A percentile compares a stretch with the other conserved stretches of the same genome.
phyloP scores from a whole-genome alignment of 2,329 filamentous ascomycete genomes.

The Chaetomium sp. region DNA sequence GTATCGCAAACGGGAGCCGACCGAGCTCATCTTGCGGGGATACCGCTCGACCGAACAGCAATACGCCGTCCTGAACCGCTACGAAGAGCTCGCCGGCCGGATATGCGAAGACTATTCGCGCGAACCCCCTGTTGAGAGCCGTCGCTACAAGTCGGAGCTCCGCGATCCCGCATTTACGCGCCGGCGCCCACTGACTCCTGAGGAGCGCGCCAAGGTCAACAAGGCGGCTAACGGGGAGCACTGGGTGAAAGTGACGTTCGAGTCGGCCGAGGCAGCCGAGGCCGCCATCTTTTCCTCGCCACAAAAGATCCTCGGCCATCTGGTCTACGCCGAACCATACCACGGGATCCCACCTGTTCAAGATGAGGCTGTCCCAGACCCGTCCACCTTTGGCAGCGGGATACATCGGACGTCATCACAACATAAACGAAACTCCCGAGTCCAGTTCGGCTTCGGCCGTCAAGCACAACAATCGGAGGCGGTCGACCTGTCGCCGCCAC shows the following conservation, averaged over 20 bases:
- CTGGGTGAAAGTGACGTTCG: constrained; percentile 87
- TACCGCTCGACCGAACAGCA: constrained; percentile 60
- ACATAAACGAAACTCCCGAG: constrained; percentile 4
- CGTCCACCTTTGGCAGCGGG: constrained; percentile 30
- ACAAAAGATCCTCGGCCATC: constrained; percentile 62
- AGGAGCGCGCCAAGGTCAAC: constrained; percentile 74
- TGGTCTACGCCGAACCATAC: constrained; percentile 67
- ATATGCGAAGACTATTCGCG: constrained; percentile 93
- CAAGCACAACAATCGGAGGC: constrained; percentile 8
- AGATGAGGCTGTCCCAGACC: constrained; percentile 57
- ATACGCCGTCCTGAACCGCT: constrained; percentile 86
- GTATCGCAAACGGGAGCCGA: constrained; percentile 37
- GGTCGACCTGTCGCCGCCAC: constrained; percentile 35
- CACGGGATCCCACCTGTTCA: constrained; percentile 55
- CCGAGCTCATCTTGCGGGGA: constrained; percentile 80
- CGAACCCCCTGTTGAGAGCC: constrained; percentile 64
- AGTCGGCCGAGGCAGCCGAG: constrained; percentile 64
- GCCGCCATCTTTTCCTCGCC: constrained; percentile 64
- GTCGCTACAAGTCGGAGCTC: constrained; percentile 67
- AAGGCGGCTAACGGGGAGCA: constrained; percentile 76
- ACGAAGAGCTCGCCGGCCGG: constrained; percentile 75
- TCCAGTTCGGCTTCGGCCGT: constrained; percentile 17
- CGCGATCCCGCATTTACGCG: constrained; percentile 66
- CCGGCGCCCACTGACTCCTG: constrained; percentile 56
- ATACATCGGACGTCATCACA: constrained; percentile 8